These are phyloP conservation scores for Gloeophyllum trabeum DNA, from an alignment of 768 basidiomycete species.

Conservation along the genomic window DNA sequence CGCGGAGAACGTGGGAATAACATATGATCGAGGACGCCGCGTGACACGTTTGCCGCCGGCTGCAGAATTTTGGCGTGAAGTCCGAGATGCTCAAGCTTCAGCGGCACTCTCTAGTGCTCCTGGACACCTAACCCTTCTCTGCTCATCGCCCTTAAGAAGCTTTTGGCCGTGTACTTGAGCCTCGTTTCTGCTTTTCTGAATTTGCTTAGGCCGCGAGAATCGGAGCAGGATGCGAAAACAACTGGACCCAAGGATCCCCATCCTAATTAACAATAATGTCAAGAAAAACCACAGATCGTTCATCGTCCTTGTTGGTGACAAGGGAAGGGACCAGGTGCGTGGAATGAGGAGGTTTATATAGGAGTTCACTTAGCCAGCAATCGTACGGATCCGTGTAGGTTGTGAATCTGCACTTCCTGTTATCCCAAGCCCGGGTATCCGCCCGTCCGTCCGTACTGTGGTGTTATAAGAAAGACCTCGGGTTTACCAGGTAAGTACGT, in stretches of 20 bases:
- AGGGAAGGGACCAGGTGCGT: constrained; percentile 78
- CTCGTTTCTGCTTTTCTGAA: too few relatives aligned
- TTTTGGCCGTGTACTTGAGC: too few relatives aligned
- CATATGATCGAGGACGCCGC: too few relatives aligned
- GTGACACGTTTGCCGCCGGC: too few relatives aligned
- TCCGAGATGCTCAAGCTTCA: too few relatives aligned
- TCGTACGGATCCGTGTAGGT: constrained; percentile 33
- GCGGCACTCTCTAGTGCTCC: too few relatives aligned
- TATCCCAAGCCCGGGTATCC: constrained; percentile 85
- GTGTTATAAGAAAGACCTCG: constrained; percentile 99
- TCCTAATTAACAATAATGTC: constrained; percentile 89
- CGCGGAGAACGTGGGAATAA: too few relatives aligned
- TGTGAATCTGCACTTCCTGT: constrained; percentile 90
- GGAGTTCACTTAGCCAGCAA: constrained; percentile 1
- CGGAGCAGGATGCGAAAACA: constrained; percentile 71
- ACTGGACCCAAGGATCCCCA: constrained; percentile 87
- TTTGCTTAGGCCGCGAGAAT: too few relatives aligned
- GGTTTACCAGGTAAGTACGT: constrained; percentile 79
- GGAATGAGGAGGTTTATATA: too few relatives aligned
- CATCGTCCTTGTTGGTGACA: constrained; percentile 94
- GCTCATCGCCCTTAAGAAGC: too few relatives aligned
- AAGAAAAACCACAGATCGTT: constrained; percentile 89
- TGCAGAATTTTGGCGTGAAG: too few relatives aligned
- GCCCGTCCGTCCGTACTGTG: constrained; percentile 88
- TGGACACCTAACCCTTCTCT: too few relatives aligned